phyloP scores from a whole-genome alignment of 2,329 filamentous ascomycete genomes.

The Ophiosphaerella narmari region DNA sequence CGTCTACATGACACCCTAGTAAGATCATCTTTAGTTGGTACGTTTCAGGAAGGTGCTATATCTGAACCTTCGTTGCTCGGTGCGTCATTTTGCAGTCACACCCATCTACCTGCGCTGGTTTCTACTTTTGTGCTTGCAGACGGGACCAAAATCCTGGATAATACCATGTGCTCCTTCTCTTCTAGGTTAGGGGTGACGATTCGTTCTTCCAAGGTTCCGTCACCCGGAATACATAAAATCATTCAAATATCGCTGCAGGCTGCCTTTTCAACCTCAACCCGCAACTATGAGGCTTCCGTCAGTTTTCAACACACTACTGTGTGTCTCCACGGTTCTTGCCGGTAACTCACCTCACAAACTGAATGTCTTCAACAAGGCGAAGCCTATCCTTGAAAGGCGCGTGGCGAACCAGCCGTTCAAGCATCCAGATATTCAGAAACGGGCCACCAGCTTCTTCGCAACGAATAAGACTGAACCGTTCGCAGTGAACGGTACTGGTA shows the following conservation, averaged over 20 bases:
- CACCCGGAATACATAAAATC: not conserved
- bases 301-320: slow-evolving; percentile 33
- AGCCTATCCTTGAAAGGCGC: slow-evolving; percentile 34
- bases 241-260: slow-evolving; percentile 25
- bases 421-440: slow-evolving; percentile 40
- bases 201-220: slow-evolving; percentile 12
- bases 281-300: slow-evolving; percentile 40
- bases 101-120: slow-evolving; percentile 8
- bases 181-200: slow-evolving; percentile 18
- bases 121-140: slow-evolving; percentile 1
- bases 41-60: slow-evolving; percentile 21
- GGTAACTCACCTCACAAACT: slow-evolving; percentile 31
- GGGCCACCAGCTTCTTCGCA: slow-evolving; percentile 36
- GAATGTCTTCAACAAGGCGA: slow-evolving; percentile 32
- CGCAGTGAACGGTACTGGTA: slow-evolving; percentile 64
- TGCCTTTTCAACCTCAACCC: slow-evolving; percentile 8
- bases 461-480: slow-evolving; percentile 53
- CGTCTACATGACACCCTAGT: not conserved
- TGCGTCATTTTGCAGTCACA: slow-evolving; percentile 13
- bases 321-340: slow-evolving; percentile 36
- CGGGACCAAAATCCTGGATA: not conserved
- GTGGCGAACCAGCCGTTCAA: slow-evolving; percentile 33
- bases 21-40: not conserved
- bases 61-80: not conserved
- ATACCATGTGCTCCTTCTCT: slow-evolving; percentile 17